Base-by-base conservation (phyloP, 2,329 filamentous ascomycete genomes). In the Calonectria pauciramosa region DNA sequence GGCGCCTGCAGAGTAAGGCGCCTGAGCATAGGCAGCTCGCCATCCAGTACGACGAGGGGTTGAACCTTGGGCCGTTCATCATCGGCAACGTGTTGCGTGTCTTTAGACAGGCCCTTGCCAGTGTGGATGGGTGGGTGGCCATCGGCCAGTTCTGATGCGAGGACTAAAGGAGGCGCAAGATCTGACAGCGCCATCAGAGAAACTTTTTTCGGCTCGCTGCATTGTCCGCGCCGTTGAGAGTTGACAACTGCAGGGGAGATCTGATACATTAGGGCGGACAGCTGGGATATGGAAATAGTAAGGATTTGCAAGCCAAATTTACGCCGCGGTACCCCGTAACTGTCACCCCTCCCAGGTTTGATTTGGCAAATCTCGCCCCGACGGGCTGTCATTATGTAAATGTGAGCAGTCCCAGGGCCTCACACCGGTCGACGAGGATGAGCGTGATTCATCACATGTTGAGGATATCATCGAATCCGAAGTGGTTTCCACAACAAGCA, bases 231-330 rank as follows among this genome's bases (percentile, higher is more conserved):
- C 79, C 78, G 77, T 80, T 81, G 74, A 75, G 63, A 75, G 76
- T 79, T 79, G 76, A 78, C 68, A 72, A 72, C 78, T 80, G 79
- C 79, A 80, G 77, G 77, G 69, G 73, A 74, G 74, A 78, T 76
- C 73, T 72, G 75, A 73, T 74, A 73, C 70, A 74, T 72, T 66
- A 49, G 73, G 71, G 67, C 44, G 64, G 56, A 36, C 70, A 69
- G 70, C 64, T 68, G 64, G 66, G 59, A 68, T 68, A 60, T 73
- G 65, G 63, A 69, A 75, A 77, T 72, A 74, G 75, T 68, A 77
- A 75, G 73, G 77, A 80, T 77, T 72, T 75, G 73, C 77, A 79
- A 70, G 72, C 71, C 71, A 68, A 70, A 69, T 65, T 65, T 72
- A 76, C 71, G 72, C 72, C 73, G 72, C 70, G 74, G 28, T 49